A percentile compares a stretch with the other conserved stretches of the same genome.
These are phyloP conservation scores for Pestalotiopsis sp. DNA, from an alignment of 2,329 filamentous ascomycete species.

Conservation along the genomic window DNA sequence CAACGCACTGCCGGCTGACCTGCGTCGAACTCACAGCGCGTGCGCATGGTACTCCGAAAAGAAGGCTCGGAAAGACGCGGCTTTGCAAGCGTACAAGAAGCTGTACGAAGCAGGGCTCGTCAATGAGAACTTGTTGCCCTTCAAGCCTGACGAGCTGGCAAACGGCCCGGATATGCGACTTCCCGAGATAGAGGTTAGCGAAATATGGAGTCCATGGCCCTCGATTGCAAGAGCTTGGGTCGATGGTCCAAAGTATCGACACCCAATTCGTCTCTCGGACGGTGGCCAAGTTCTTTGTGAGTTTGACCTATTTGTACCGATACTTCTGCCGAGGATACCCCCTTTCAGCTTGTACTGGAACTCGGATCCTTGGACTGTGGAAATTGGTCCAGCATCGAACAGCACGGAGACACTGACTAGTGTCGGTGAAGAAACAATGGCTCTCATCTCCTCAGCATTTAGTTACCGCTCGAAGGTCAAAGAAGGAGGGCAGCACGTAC, in stretches of 20 bases:
- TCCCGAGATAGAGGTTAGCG: conserved; percentile 35
- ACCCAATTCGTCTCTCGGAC: conserved; percentile 36
- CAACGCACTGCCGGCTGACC: conserved; percentile 61
- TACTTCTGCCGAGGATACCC: conserved; percentile 37
- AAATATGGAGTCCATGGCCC: conserved; percentile 49
- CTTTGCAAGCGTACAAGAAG: conserved; percentile 75
- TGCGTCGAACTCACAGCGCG: conserved; percentile 56
- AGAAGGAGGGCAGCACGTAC: conserved; percentile 38
- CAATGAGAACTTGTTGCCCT: conserved; percentile 77
- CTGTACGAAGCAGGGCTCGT: conserved; percentile 73
- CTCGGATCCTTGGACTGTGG: conserved; percentile 36
- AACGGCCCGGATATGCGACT: conserved; percentile 39
- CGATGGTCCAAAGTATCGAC: conserved; percentile 30
- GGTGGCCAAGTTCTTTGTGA: conserved; percentile 32
- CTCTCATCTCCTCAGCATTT: conserved; percentile 49
- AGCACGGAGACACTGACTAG: conserved; percentile 18
- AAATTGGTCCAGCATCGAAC: conserved; percentile 23
- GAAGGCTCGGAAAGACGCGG: conserved; percentile 77
- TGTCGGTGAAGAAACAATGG: conserved; percentile 44
- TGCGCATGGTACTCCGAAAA: conserved; percentile 69
- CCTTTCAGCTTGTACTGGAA: conserved; percentile 43
- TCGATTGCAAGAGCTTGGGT: conserved; percentile 45
- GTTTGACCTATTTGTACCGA: conserved; percentile 47
- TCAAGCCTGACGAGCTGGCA: conserved; percentile 41
- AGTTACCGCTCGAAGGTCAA: conserved; percentile 45